phyloP scores from a whole-genome alignment of 73 alveolate species.

The Symbiodinium natans region DNA sequence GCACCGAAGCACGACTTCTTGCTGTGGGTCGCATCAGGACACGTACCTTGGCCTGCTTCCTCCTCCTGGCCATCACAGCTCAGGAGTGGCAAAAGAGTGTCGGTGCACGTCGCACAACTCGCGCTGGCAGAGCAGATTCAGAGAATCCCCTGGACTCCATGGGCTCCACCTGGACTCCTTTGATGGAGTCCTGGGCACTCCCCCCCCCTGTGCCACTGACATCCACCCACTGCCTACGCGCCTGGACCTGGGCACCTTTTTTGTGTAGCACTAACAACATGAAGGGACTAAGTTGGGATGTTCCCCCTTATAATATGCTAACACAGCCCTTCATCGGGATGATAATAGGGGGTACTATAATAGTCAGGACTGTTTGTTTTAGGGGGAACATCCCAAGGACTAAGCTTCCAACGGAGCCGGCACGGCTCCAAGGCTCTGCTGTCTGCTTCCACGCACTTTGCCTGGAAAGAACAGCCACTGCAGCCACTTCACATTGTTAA shows the following conservation, averaged over 20 bases:
- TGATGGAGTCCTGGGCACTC: too few species aligned
- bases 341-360: too few species aligned
- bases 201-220: neutral
- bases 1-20: neutral
- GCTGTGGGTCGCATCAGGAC: neutral
- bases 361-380: too few species aligned
- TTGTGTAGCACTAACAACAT: neutral
- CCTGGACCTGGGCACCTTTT: neutral
- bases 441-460: too few species aligned
- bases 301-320: too few species aligned
- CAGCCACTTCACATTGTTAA: too few species aligned
- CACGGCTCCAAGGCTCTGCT: too few species aligned
- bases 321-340: too few species aligned
- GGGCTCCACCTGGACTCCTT: conserved; percentile 2
- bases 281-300: neutral
- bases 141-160: conserved; percentile 84
- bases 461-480: too few species aligned
- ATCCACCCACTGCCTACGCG: neutral
- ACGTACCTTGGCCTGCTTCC: neutral
- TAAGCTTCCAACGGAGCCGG: too few species aligned
- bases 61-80: neutral
- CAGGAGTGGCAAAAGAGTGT: neutral
- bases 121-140: neutral
- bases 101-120: neutral
- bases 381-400: too few species aligned